Percentiles rank a stretch among this genome's conserved stretches.
Evolutionary conservation across 495 filamentous ascomycete genomes (phyloP).

Genomic region (Aspergillus asperescens): DNA sequence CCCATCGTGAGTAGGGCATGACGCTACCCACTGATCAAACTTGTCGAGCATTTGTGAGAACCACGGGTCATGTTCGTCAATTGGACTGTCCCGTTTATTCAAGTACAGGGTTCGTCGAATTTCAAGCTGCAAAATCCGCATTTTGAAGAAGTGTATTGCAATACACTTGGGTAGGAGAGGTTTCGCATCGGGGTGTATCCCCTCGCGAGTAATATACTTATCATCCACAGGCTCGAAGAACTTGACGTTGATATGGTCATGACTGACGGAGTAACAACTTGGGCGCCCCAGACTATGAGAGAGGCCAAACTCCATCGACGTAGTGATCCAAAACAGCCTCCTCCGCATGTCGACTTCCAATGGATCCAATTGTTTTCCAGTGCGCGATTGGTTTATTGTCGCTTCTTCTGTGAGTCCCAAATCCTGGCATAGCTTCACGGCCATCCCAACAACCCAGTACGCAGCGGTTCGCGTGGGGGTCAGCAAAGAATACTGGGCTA

Average conservation of each 20-base stretch:
- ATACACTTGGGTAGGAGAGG: constrained; percentile 74
- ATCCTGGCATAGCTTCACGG: constrained; percentile 78
- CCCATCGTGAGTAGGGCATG: constrained; percentile 55
- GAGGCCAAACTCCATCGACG: constrained; percentile 80
- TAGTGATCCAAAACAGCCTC: constrained; percentile 78
- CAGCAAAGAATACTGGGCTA: constrained; percentile 85
- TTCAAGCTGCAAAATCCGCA: constrained; percentile 83
- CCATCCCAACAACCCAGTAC: constrained; percentile 86
- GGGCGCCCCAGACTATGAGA: constrained; percentile 81
- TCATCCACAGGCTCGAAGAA: constrained; percentile 79
- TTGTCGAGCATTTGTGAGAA: constrained; percentile 73
- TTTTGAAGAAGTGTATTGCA: constrained; percentile 86
- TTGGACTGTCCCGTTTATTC: constrained; percentile 65
- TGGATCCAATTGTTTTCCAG: constrained; percentile 47
- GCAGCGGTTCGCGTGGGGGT: constrained; percentile 85
- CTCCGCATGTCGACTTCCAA: constrained; percentile 83
- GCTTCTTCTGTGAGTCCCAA: constrained; percentile 79
- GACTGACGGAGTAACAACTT: constrained; percentile 69
- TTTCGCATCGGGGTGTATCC: constrained; percentile 59
- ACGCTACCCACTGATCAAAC: constrained; percentile 65
- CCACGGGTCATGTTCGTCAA: constrained; percentile 76
- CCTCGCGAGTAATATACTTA: constrained; percentile 70
- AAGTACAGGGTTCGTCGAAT: constrained; percentile 79
- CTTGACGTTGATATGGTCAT: constrained; percentile 74
- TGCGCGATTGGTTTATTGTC: constrained; percentile 58